A percentile compares a stretch with the other conserved stretches of the same genome.
Evolutionary conservation across 768 basidiomycete genomes (phyloP).

Genomic region (Erythrobasidium yunnanense): DNA sequence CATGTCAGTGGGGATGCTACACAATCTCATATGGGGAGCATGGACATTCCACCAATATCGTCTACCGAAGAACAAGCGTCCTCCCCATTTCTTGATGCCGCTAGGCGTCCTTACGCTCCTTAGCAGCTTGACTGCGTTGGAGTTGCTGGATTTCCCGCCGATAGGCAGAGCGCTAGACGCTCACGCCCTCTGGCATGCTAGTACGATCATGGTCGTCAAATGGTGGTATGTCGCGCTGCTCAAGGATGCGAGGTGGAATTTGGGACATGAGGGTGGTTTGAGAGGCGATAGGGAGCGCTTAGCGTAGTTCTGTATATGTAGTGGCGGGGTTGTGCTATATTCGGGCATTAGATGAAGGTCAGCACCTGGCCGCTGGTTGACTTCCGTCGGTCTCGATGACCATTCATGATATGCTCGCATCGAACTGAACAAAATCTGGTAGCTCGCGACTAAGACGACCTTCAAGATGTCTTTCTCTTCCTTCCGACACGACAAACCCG

Average conservation of each 20-base stretch:
- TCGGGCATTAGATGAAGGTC: too few relatives aligned
- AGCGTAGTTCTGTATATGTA: too few relatives aligned
- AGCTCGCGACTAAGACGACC: too few relatives aligned
- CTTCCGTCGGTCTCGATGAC: too few relatives aligned
- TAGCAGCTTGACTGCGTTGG: constrained; percentile 62
- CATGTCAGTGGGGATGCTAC: constrained; percentile 58
- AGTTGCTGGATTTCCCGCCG: constrained; percentile 80
- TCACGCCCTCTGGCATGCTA: constrained; percentile 83
- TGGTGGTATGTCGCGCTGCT: constrained; percentile 80
- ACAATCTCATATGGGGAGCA: constrained; percentile 70
- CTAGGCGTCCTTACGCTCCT: constrained; percentile 53
- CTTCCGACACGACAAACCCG: too few relatives aligned
- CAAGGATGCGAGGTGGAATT: constrained; percentile 50
- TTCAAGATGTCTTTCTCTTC: too few relatives aligned
- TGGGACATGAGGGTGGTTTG: constrained; percentile 17
- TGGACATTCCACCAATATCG: constrained; percentile 53
- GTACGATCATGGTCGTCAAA: constrained; percentile 63
- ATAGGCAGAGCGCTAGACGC: constrained; percentile 68
- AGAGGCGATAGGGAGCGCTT: background rate
- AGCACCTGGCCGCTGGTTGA: too few relatives aligned
- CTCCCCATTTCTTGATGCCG: constrained; percentile 45
- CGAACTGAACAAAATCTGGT: too few relatives aligned
- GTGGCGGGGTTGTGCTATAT: too few relatives aligned
- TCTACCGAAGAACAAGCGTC: constrained; percentile 47
- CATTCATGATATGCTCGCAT: too few relatives aligned